Evolutionary conservation across 139 green algal genomes (phyloP).

Genomic region (Desmodesmus armatus): DNA sequence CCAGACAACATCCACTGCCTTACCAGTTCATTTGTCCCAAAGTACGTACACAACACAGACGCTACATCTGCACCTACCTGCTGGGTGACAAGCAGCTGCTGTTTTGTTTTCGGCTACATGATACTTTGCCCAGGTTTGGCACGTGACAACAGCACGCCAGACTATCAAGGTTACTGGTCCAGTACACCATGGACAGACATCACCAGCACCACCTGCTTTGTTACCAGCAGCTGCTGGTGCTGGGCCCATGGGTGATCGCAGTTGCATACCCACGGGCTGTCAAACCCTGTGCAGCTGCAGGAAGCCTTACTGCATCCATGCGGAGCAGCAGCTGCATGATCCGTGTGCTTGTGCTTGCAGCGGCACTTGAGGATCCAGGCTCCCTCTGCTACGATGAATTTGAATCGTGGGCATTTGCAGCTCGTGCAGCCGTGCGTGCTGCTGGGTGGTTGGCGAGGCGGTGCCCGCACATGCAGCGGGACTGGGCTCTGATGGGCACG

Average conservation of each 20-base stretch:
- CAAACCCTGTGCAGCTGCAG: slow-evolving; percentile 70
- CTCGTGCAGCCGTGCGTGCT: not conserved
- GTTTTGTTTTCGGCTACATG: too few species aligned
- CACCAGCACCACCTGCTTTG: slow-evolving; percentile 18
- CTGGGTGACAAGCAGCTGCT: too few species aligned
- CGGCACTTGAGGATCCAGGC: slow-evolving; percentile 72
- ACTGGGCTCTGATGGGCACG: slow-evolving; percentile 63
- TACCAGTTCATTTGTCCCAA: too few species aligned
- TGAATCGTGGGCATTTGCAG: slow-evolving; percentile 74
- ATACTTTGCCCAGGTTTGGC: too few species aligned
- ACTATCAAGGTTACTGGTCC: not conserved
- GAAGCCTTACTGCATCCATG: slow-evolving; percentile 67
- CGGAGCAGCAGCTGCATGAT: slow-evolving; percentile 69
- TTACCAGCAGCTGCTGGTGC: slow-evolving; percentile 63
- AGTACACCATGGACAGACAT: too few species aligned
- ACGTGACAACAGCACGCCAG: too few species aligned
- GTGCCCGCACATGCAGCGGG: slow-evolving; percentile 72
- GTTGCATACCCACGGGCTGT: slow-evolving; percentile 85
- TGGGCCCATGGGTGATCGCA: slow-evolving; percentile 79
- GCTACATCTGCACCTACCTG: not conserved
- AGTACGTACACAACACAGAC: not conserved
- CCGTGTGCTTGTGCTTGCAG: slow-evolving; percentile 87
- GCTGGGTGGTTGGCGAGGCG: slow-evolving; percentile 65
- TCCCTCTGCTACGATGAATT: slow-evolving; percentile 82
- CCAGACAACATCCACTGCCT: too few species aligned